phyloP scores from a whole-genome alignment of 1,284 basidiomycete species.

The Ustilago hordei region DNA sequence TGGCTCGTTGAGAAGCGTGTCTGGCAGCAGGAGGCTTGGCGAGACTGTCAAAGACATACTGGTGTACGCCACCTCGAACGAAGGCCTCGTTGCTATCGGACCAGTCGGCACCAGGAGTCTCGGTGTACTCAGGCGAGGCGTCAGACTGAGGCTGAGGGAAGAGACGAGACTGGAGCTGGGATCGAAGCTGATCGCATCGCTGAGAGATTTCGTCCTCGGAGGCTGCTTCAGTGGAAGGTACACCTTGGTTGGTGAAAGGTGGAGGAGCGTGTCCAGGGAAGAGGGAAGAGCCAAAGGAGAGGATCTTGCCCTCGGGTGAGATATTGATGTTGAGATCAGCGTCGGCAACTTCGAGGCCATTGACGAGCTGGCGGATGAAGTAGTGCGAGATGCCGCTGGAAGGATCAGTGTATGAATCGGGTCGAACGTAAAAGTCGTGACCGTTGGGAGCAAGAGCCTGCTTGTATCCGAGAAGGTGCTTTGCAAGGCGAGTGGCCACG shows the following conservation, averaged over 20 bases:
- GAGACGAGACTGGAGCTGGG: conserved; percentile 40
- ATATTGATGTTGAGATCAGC: conserved; percentile 60
- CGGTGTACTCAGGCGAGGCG: conserved; percentile 33
- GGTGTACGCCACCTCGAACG: conserved; percentile 39
- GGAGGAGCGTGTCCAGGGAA: conserved; percentile 50
- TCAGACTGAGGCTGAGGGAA: conserved; percentile 24
- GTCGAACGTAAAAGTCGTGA: conserved; percentile 55
- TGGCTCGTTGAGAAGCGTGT: conserved; percentile 23
- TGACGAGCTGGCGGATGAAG: conserved; percentile 57
- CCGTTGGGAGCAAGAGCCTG: conserved; percentile 38
- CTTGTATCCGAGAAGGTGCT: conserved; percentile 45
- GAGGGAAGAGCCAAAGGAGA: conserved; percentile 59
- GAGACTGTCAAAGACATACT: conserved; percentile 51
- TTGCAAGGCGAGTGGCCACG: conserved; percentile 48
- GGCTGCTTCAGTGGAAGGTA: conserved; percentile 16
- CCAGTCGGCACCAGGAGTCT: conserved; percentile 18
- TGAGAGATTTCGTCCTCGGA: conserved; percentile 28
- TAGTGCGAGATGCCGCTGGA: conserved; percentile 55
- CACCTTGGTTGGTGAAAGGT: conserved; percentile 51
- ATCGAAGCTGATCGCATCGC: conserved; percentile 43
- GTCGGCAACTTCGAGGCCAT: conserved; percentile 57
- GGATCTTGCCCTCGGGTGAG: conserved; percentile 50
- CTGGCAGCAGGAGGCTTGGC: conserved; percentile 15
- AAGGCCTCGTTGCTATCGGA: conserved; percentile 36
- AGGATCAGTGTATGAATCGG: conserved; percentile 60